Conservation (phyloP, 2,329 filamentous ascomycete species). For the Botryotinia calthae region DNA sequence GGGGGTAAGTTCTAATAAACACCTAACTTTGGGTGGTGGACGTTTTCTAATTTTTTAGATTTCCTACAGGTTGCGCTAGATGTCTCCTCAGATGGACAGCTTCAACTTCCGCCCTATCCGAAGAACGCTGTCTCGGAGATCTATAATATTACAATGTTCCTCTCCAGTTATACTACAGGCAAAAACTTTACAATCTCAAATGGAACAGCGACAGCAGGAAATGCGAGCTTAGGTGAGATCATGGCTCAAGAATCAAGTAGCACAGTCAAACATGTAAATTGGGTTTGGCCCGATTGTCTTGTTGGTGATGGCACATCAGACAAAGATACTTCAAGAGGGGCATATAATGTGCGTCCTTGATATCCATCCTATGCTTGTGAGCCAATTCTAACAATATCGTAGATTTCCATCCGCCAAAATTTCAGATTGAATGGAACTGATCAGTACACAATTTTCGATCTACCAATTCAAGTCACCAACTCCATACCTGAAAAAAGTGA, state of each 20-base stretch:
- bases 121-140: conserved; percentile 55
- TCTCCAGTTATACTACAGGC: conserved; percentile 60
- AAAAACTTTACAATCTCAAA: conserved; percentile 69
- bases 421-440: conserved; percentile 63
- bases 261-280: conserved; percentile 72
- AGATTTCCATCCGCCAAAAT: conserved; percentile 69
- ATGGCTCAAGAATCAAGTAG: conserved; percentile 62
- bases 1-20: conserved; percentile 50
- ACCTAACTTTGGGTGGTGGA: not conserved
- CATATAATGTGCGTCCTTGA: conserved; percentile 52
- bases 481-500: conserved; percentile 48
- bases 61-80: conserved; percentile 64
- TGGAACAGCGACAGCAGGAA: conserved; percentile 51
- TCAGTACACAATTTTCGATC: conserved; percentile 68
- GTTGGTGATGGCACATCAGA: conserved; percentile 50
- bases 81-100: conserved; percentile 61
- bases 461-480: conserved; percentile 68
- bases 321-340: conserved; percentile 53
- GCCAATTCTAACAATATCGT: not conserved
- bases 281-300: conserved; percentile 68
- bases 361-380: not conserved
- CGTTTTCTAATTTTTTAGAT: conserved; percentile 36
- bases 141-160: conserved; percentile 64
- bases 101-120: conserved; percentile 57
- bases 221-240: conserved; percentile 59